Conservation (phyloP, 495 filamentous ascomycete species). For the Talaromyces proteolyticus region DNA sequence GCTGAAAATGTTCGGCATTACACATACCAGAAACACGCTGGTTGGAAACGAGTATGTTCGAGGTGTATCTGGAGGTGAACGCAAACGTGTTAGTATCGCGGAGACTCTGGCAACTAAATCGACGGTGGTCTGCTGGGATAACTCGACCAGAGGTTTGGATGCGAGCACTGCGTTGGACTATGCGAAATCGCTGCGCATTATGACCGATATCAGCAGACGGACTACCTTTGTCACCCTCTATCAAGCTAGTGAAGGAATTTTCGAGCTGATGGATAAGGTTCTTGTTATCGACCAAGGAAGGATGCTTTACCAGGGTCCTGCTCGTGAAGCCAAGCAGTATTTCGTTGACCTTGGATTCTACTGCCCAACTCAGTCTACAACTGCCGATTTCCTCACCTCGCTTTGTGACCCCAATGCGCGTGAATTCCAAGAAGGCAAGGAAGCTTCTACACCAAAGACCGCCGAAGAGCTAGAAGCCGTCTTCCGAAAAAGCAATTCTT, state of each 20-base stretch:
- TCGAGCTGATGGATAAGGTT: slow-evolving; percentile 76
- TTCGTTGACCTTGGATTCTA: slow-evolving; percentile 65
- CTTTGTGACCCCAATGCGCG: slow-evolving; percentile 72
- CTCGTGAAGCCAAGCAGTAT: slow-evolving; percentile 58
- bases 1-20: slow-evolving; percentile 70
- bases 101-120: slow-evolving; percentile 64
- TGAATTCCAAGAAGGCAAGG: slow-evolving; percentile 56
- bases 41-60: slow-evolving; percentile 83
- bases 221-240: slow-evolving; percentile 83
- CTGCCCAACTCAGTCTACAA: slow-evolving; percentile 62
- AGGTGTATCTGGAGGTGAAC: slow-evolving; percentile 65
- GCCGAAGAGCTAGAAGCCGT: slow-evolving; percentile 55
- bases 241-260: slow-evolving; percentile 79
- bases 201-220: slow-evolving; percentile 75
- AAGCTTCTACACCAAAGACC: slow-evolving; percentile 56
- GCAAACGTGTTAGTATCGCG: slow-evolving; percentile 66
- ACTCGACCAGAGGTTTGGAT: slow-evolving; percentile 77
- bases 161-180: slow-evolving; percentile 77
- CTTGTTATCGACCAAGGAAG: slow-evolving; percentile 60
- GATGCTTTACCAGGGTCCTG: slow-evolving; percentile 60
- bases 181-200: slow-evolving; percentile 68
- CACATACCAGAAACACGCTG: slow-evolving; percentile 73
- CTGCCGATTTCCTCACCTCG: slow-evolving; percentile 69
- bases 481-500: slow-evolving; percentile 48
- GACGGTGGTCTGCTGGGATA: slow-evolving; percentile 62